A percentile compares a stretch with the other conserved stretches of the same genome.
These are phyloP conservation scores for Ophiostoma montium DNA, from an alignment of 2,329 filamentous ascomycete genomes.

Conservation along the genomic window DNA sequence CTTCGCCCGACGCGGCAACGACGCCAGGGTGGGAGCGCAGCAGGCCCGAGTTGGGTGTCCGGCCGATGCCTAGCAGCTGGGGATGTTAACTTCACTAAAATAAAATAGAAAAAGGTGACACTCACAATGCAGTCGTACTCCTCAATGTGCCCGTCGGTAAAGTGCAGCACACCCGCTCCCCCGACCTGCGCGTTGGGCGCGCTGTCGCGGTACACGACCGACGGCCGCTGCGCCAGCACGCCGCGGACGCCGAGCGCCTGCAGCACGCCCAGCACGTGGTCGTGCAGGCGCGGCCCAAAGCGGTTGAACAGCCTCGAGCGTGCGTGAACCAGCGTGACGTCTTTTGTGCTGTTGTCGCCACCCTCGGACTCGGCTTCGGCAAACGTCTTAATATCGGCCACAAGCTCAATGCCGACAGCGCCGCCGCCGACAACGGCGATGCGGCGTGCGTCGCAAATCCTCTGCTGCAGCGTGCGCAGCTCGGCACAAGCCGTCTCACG, in stretches of 20 bases:
- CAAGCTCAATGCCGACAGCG: constrained; percentile 47
- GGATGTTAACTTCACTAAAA: too few species aligned
- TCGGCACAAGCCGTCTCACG: constrained; percentile 28
- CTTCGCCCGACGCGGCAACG: constrained; percentile 32
- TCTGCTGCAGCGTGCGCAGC: constrained; percentile 31
- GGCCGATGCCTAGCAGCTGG: constrained; percentile 42
- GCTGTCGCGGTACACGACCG: constrained; percentile 22
- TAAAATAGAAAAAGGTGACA: too few species aligned
- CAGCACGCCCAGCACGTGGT: constrained; percentile 26
- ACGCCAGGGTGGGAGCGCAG: constrained; percentile 27
- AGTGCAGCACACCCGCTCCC: constrained; percentile 20
- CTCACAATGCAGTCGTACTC: constrained; percentile 25
- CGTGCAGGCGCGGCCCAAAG: constrained; percentile 21
- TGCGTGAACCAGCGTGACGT: constrained; percentile 44
- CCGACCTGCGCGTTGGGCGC: constrained; percentile 23
- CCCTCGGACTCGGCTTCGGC: constrained; percentile 15
- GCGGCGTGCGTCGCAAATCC: constrained; percentile 26
- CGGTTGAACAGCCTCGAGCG: constrained; percentile 29
- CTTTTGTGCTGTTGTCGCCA: constrained; percentile 30
- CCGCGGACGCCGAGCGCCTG: constrained; percentile 33
- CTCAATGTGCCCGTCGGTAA: constrained; percentile 24
- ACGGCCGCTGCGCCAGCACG: constrained; percentile 35
- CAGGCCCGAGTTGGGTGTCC: constrained; percentile 39
- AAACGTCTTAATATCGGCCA: constrained; percentile 38
- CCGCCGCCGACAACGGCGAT: constrained; percentile 44